phyloP scores from a whole-genome alignment of 2,329 filamentous ascomycete species.

The Tolypocladium tropicale region DNA sequence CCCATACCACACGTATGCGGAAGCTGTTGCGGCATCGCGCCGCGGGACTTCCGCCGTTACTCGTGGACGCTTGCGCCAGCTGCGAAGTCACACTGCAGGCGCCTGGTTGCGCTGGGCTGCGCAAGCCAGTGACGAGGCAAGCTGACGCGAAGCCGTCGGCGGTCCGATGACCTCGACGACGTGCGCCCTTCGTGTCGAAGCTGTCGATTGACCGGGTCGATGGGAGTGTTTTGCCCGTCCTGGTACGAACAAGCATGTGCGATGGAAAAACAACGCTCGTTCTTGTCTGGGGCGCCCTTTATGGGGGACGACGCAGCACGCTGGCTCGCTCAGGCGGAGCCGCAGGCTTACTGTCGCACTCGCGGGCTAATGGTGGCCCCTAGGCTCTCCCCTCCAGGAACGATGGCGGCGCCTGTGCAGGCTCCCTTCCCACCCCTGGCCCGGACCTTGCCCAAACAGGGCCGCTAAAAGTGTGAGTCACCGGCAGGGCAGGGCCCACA shows the following conservation, averaged over 20 bases:
- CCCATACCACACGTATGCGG: not conserved
- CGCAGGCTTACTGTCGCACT: too few species aligned
- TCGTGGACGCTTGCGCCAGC: not conserved
- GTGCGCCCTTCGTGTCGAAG: not conserved
- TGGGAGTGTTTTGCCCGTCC: not conserved
- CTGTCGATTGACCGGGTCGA: not conserved
- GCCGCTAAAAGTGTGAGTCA: constrained; percentile 24
- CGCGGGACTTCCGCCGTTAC: not conserved
- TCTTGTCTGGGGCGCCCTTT: too few species aligned
- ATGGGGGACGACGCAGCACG: not conserved
- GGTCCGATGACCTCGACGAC: too few species aligned
- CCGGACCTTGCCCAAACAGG: constrained; percentile 18
- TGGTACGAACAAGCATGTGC: too few species aligned
- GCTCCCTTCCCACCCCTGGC: constrained; percentile 6
- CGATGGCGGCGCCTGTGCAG: not conserved
- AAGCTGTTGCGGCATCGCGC: not conserved
- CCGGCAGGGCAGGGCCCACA: constrained; percentile 13
- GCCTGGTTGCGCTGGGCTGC: not conserved
- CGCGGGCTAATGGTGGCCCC: too few species aligned
- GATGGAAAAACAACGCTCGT: too few species aligned
- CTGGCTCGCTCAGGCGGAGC: too few species aligned
- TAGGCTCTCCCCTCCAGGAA: too few species aligned
- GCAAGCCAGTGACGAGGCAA: not conserved
- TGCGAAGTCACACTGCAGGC: not conserved
- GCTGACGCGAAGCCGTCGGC: not conserved